Percentiles rank a stretch among this genome's conserved stretches.
Evolutionary conservation across 2,329 filamentous ascomycete genomes (phyloP).

Genomic region (Stromatinia cepivora): DNA sequence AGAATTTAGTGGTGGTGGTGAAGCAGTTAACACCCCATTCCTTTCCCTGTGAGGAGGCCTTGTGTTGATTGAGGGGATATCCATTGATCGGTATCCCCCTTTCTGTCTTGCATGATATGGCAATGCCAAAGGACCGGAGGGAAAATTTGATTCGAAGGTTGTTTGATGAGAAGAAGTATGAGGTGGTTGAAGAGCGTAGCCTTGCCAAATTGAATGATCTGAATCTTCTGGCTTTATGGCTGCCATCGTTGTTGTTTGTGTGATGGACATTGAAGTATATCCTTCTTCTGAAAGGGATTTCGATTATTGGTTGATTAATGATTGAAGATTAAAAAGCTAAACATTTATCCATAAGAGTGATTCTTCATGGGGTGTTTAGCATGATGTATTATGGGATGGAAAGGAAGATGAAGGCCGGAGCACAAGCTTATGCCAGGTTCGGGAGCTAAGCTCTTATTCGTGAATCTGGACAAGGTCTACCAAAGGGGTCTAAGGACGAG

Average conservation of each 20-base stretch:
- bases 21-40: conserved; percentile 34
- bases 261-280: conserved; percentile 40
- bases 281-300: conserved; percentile 25
- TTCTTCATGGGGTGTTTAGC: conserved; percentile 23
- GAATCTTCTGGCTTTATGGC: conserved; percentile 41
- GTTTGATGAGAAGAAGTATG: conserved; percentile 32
- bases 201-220: conserved; percentile 39
- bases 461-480: conserved; percentile 32
- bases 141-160: conserved; percentile 35
- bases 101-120: conserved; percentile 38
- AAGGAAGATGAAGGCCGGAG: conserved; percentile 36
- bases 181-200: conserved; percentile 38
- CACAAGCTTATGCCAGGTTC: conserved; percentile 35
- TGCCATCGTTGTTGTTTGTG: conserved; percentile 40
- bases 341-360: conserved; percentile 33
- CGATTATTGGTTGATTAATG: conserved; percentile 28
- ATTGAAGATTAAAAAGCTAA: conserved; percentile 22
- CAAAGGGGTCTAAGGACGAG: conserved; percentile 34
- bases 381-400: conserved; percentile 29
- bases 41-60: conserved; percentile 32
- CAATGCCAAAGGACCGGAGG: conserved; percentile 31
- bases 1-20: conserved; percentile 36
- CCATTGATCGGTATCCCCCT: conserved; percentile 38
- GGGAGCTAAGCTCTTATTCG: conserved; percentile 39
- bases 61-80: conserved; percentile 36